These are phyloP conservation scores for Cystobasidium sp. DNA, from an alignment of 1,284 basidiomycete genomes.

Conservation along the genomic window DNA sequence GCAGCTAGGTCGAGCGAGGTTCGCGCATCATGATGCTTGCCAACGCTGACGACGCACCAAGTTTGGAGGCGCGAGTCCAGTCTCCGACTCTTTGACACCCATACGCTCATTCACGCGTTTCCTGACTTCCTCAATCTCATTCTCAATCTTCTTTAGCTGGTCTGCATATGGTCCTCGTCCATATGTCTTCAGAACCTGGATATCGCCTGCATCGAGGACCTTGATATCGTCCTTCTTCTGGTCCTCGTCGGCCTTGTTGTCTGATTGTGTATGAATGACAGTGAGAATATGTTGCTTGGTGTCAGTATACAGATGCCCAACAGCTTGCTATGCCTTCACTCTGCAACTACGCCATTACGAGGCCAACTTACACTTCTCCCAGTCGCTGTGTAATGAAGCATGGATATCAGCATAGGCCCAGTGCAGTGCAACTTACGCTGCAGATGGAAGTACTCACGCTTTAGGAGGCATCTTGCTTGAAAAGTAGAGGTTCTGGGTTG, in stretches of 20 bases:
- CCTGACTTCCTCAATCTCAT: conserved; percentile 94
- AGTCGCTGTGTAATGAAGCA: conserved; percentile 67
- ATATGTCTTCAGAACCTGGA: conserved; percentile 99
- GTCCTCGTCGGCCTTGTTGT: conserved; percentile 73
- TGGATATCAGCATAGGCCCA: conserved; percentile 9
- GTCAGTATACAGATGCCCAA: conserved; percentile 1
- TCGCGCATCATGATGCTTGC: conserved; percentile 65
- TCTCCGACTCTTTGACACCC: conserved; percentile 97
- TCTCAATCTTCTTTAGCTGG: conserved; percentile 84
- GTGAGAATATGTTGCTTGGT: background rate
- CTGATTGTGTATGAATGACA: conserved; percentile 58
- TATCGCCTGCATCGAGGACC: conserved; percentile 97
- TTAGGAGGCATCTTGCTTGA: conserved; percentile 74
- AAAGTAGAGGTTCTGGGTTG: conserved; percentile 42
- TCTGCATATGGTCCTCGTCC: conserved; percentile 97
- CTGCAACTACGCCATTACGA: background rate
- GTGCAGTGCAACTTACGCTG: background rate
- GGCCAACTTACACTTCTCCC: conserved; percentile 84
- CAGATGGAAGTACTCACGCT: conserved; percentile 59
- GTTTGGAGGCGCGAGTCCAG: conserved; percentile 93
- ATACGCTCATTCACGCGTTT: conserved; percentile 91
- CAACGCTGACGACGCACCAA: conserved; percentile 83
- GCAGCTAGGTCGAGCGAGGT: background rate
- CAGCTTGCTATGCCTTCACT: background rate
- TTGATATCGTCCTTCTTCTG: conserved; percentile 92